phyloP scores from a whole-genome alignment of 2,329 filamentous ascomycete species.

The Dothistroma pini region DNA sequence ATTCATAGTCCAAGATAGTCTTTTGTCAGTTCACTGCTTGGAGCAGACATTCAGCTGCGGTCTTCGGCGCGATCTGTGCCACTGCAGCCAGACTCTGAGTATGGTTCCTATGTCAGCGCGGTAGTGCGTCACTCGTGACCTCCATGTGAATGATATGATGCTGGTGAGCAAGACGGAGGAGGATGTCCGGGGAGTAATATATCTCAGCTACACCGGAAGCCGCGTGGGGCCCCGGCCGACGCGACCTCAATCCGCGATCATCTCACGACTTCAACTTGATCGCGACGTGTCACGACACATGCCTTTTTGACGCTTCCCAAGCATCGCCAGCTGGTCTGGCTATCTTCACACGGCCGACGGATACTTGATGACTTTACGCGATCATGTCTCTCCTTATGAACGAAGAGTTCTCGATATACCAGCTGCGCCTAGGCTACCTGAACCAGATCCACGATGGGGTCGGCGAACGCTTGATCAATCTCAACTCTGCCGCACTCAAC shows the following conservation, averaged over 20 bases:
- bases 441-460: constrained; percentile 78
- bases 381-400: constrained; percentile 39
- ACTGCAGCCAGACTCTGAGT: background rate
- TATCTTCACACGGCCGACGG: background rate
- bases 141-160: background rate
- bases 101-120: no score
- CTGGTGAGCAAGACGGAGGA: background rate
- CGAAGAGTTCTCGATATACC: constrained; percentile 67
- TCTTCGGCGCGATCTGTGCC: background rate
- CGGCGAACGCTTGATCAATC: constrained; percentile 75
- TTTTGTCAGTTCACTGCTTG: no score
- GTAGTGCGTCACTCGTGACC: no score
- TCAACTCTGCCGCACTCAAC: constrained; percentile 75
- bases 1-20: no score
- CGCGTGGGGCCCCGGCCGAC: background rate
- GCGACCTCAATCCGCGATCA: background rate
- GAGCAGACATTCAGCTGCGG: no score
- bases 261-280: background rate
- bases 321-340: constrained; percentile 24
- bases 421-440: constrained; percentile 75
- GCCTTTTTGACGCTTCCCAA: background rate
- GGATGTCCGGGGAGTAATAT: background rate
- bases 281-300: background rate
- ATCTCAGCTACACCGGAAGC: background rate
- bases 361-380: background rate